phyloP scores from a whole-genome alignment of 2,329 filamentous ascomycete genomes.

The Orbilia javanica region DNA sequence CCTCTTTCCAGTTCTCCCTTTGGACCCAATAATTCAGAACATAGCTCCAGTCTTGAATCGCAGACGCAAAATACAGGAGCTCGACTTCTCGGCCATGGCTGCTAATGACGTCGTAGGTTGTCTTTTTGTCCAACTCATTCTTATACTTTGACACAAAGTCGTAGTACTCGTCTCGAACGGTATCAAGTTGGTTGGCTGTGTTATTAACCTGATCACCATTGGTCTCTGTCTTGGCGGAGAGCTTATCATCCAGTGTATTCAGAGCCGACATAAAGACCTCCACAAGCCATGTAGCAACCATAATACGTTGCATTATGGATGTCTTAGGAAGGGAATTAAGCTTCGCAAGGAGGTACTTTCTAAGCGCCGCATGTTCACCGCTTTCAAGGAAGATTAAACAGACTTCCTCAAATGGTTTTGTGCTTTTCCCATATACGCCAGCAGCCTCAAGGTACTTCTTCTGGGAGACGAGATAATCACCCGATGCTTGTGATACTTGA shows the following conservation, averaged over 20 bases:
- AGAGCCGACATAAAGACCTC: slow-evolving; percentile 98
- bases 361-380: slow-evolving; percentile 87
- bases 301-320: slow-evolving; percentile 89
- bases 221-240: slow-evolving; percentile 77
- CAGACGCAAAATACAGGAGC: slow-evolving; percentile 88
- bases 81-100: slow-evolving; percentile 95
- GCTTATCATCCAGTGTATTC: slow-evolving; percentile 92
- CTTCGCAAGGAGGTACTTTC: slow-evolving; percentile 89
- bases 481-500: slow-evolving; percentile 89
- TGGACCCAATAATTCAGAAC: slow-evolving; percentile 98
- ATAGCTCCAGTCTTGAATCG: slow-evolving; percentile 91
- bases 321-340: slow-evolving; percentile 84
- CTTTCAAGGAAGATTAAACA: slow-evolving; percentile 91
- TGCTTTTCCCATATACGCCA: slow-evolving; percentile 90
- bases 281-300: slow-evolving; percentile 94
- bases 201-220: slow-evolving; percentile 55
- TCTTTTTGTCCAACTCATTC: slow-evolving; percentile 86
- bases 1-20: slow-evolving; percentile 89
- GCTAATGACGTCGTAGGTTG: slow-evolving; percentile 94
- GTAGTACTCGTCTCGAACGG: slow-evolving; percentile 79
- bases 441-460: slow-evolving; percentile 88
- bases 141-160: slow-evolving; percentile 90
- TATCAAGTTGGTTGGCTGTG: slow-evolving; percentile 51
- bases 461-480: slow-evolving; percentile 85
- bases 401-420: slow-evolving; percentile 96